A percentile compares a stretch with the other conserved stretches of the same genome.
Conservation (phyloP, 2,329 filamentous ascomycete species). For the Cercospora berteroae region DNA sequence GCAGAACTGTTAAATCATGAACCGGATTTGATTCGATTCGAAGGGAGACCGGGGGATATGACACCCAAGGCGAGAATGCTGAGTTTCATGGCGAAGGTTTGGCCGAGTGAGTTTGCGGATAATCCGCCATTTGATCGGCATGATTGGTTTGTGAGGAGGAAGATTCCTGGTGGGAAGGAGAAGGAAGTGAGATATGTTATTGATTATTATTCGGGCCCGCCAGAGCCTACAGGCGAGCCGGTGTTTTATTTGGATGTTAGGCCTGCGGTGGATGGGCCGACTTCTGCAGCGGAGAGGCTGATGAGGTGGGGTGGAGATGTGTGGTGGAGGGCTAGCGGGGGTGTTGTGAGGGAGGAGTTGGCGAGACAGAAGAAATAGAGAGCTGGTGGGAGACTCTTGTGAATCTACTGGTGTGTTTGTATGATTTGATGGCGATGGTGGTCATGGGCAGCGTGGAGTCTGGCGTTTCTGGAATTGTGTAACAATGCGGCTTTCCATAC, state of each 20-base stretch:
- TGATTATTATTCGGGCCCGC: conserved; percentile 62
- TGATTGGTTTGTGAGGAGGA: conserved; percentile 89
- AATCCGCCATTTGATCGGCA: conserved; percentile 93
- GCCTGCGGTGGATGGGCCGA: conserved; percentile 79
- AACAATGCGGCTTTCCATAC: background rate
- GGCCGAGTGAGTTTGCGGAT: conserved; percentile 73
- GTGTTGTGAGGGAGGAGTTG: conserved; percentile 55
- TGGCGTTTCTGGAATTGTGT: background rate
- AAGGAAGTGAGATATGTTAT: conserved; percentile 91
- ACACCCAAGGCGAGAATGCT: conserved; percentile 89
- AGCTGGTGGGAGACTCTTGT: background rate
- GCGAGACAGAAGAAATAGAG: conserved; percentile 30
- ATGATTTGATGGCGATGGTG: background rate
- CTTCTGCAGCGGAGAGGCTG: conserved; percentile 74
- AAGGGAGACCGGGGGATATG: conserved; percentile 81
- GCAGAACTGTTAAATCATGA: conserved; percentile 44
- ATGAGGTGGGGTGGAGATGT: conserved; percentile 89
- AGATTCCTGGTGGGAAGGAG: conserved; percentile 60
- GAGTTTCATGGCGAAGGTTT: conserved; percentile 74
- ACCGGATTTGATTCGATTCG: conserved; percentile 80
- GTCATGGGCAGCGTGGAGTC: conserved; percentile 11
- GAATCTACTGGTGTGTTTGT: background rate
- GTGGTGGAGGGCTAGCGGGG: conserved; percentile 87
- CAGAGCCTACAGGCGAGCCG: conserved; percentile 81
- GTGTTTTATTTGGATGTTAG: conserved; percentile 95